These are phyloP conservation scores for Populus euphratica DNA, from an alignment of 345 rosid genomes.

Conservation along the genomic window DNA sequence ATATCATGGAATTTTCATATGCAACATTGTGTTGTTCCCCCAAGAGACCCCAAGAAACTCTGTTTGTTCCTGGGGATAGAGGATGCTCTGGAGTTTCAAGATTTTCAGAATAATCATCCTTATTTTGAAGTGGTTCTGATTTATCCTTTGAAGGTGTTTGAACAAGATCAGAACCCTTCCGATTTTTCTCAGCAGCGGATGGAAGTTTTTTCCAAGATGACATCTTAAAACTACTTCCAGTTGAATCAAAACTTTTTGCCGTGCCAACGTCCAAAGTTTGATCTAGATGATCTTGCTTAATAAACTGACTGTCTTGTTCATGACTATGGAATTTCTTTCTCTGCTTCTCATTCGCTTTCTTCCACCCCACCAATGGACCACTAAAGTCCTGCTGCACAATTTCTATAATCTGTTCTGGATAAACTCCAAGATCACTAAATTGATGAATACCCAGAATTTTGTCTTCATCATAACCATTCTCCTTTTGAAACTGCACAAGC, in stretches of 20 bases:
- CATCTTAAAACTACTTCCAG: conserved; percentile 74
- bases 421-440: conserved; percentile 89
- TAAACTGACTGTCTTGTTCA: conserved; percentile 26
- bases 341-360: conserved; percentile 40
- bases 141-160: conserved; percentile 50
- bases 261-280: conserved; percentile 50
- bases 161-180: conserved; percentile 41
- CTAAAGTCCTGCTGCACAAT: conserved; percentile 50
- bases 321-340: conserved; percentile 37
- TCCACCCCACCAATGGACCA: conserved; percentile 40
- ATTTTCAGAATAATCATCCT: conserved; percentile 45
- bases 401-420: conserved; percentile 66
- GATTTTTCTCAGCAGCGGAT: conserved; percentile 65
- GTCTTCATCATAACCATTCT: conserved; percentile 74
- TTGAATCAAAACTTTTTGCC: conserved; percentile 73
- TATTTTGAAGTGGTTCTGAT: conserved; percentile 28
- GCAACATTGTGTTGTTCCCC: conserved; percentile 53
- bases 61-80: conserved; percentile 40
- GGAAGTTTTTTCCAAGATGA: conserved; percentile 98
- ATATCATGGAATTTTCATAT: conserved; percentile 87
- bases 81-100: conserved; percentile 50
- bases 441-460: conserved; percentile 80
- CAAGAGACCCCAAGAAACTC: conserved; percentile 64
- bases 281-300: conserved; percentile 39
- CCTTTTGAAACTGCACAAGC: conserved; percentile 95